Evolutionary conservation across 345 rosid genomes (phyloP), one percentile per base, ranked within the genome.

Genomic region (Nasturtium officinale): DNA sequence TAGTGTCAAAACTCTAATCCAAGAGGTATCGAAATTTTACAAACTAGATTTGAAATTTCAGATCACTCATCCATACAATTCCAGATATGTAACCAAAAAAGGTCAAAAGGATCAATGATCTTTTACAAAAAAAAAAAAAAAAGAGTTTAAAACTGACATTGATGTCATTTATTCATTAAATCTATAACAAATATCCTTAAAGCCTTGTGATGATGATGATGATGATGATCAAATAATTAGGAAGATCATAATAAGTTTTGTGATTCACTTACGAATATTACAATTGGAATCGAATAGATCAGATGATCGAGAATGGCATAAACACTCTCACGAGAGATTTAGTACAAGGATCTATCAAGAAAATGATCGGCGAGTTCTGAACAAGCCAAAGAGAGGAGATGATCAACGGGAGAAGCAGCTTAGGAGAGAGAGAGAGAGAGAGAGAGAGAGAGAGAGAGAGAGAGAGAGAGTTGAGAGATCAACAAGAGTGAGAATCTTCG

Each of bases 381-480:
- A 20, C 23, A 28, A 51, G 57, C 5, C 5, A 23, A 15, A 40
- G 42, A 61, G 69, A 37, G 35, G 29, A 50, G 50, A 59, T 17
- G 77, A 66, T 47, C 30, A 26, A 30, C 1, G n/a, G 17, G 15
- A 16, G 65, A 47, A 55, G 53, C 21, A 26, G 28, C 28, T 3
- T 1, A 2, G 12, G 35, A 50, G 57, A 62, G 25, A 26, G 52
- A 33, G 59, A 46, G 38, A 71, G 60, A 72, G 73, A 48, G 68
- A 58, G 28, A 21, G 32, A 23, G 25, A 17, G 35, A 50, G 57
- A 62, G 25, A 26, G 52, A 33, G 59, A 46, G 38, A 71, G 60
- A 72, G 73, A 48, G 68, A 58, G 28, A 21, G 32, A 15, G 23
- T 16, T 65, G 73, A 75, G 78, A 51, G 73, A 67, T 75, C 62